Conservation (phyloP, 129 eudicot species). For the Daucus carota region DNA sequence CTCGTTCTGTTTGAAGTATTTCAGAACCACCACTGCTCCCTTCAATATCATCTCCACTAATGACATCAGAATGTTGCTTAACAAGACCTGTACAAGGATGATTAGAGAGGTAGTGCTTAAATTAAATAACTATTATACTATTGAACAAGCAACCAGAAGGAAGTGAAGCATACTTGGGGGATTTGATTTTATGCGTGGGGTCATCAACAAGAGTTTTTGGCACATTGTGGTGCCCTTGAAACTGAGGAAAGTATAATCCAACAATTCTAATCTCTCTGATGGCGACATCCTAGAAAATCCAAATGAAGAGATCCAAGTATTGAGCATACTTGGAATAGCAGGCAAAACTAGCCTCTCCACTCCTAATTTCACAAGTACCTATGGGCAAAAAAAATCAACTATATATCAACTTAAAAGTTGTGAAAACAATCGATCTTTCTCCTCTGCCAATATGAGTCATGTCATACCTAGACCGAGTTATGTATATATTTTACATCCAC, state of each 20-base stretch:
- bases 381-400: neutral
- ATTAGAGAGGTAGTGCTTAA: neutral
- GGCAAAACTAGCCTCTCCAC: slow-evolving; percentile 84
- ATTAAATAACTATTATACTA: neutral
- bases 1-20: slow-evolving; percentile 44
- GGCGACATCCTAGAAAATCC: slow-evolving; percentile 61
- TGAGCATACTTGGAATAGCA: slow-evolving; percentile 55
- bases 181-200: slow-evolving; percentile 19
- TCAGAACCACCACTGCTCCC: slow-evolving; percentile 39
- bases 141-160: neutral
- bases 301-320: slow-evolving; percentile 73
- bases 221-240: slow-evolving; percentile 82
- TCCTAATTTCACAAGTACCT: slow-evolving; percentile 66
- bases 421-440: neutral
- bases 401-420: neutral
- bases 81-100: slow-evolving; percentile 21
- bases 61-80: slow-evolving; percentile 13
- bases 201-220: slow-evolving; percentile 51
- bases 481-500: neutral
- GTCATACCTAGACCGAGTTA: neutral
- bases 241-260: slow-evolving; percentile 58
- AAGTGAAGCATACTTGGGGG: slow-evolving; percentile 22
- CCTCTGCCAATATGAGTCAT: neutral
- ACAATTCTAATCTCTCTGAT: slow-evolving; percentile 43
- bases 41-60: slow-evolving; percentile 20